Conservation (phyloP, 495 filamentous ascomycete species). For the Aspergillus ostianus region DNA sequence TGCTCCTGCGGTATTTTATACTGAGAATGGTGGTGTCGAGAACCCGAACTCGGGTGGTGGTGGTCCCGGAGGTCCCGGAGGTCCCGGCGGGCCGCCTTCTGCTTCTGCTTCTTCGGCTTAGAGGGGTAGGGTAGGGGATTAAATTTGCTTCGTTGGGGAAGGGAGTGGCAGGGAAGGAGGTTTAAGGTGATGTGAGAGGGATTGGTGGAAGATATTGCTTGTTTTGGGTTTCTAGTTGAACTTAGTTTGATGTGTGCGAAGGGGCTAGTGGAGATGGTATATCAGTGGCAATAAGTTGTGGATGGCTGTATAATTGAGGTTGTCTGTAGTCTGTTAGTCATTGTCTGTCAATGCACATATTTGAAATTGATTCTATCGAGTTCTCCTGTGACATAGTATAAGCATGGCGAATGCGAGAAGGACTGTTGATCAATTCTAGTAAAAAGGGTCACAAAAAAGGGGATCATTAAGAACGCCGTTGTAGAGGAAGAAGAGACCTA, state of each 20-base stretch:
- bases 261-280: background rate
- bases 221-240: too few species aligned
- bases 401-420: too few species aligned
- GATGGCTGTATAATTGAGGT: background rate
- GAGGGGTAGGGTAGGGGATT: background rate
- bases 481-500: too few species aligned
- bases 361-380: too few species aligned
- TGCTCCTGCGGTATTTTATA: constrained; percentile 33
- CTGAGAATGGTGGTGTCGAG: constrained; percentile 36
- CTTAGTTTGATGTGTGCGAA: background rate
- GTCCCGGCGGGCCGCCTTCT: constrained; percentile 16
- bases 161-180: too few species aligned
- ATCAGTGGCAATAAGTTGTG: background rate
- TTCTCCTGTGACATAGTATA: too few species aligned
- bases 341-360: too few species aligned
- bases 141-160: background rate
- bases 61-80: constrained; percentile 2
- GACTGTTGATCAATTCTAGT: too few species aligned
- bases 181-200: too few species aligned
- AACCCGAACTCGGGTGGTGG: constrained; percentile 29
- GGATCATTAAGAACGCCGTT: too few species aligned
- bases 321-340: background rate
- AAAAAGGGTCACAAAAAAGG: too few species aligned
- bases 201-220: too few species aligned
- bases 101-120: background rate